A percentile compares a stretch with the other conserved stretches of the same genome.
These are phyloP conservation scores for Leptomonas pyrrhocoris DNA, from an alignment of 208 protist genomes.

Conservation along the genomic window DNA sequence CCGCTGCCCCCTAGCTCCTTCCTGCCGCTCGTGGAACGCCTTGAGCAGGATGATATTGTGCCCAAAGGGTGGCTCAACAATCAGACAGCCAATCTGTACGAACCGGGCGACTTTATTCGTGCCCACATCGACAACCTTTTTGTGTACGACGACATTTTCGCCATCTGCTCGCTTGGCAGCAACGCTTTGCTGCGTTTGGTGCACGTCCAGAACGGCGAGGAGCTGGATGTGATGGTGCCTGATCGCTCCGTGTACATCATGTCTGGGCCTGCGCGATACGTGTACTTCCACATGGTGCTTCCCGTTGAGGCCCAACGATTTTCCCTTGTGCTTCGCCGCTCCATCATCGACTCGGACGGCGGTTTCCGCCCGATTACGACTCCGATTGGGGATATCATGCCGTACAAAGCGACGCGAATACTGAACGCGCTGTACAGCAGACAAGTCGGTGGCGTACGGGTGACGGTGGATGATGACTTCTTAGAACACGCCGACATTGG, in stretches of 20 bases:
- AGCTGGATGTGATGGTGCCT: slow-evolving; percentile 85
- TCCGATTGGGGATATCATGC: slow-evolving; percentile 76
- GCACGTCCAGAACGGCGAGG: slow-evolving; percentile 89
- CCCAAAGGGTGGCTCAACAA: slow-evolving; percentile 87
- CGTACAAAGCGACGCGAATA: slow-evolving; percentile 82
- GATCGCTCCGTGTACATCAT: slow-evolving; percentile 87
- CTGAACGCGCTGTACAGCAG: slow-evolving; percentile 87
- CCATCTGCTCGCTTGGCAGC: slow-evolving; percentile 75
- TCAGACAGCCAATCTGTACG: slow-evolving; percentile 90
- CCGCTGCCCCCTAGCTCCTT: slow-evolving; percentile 75
- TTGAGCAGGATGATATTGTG: slow-evolving; percentile 80
- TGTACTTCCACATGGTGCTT: slow-evolving; percentile 92
- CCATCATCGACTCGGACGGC: slow-evolving; percentile 88
- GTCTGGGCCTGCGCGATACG: slow-evolving; percentile 83
- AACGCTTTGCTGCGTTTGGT: slow-evolving; percentile 86
- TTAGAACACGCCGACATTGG: slow-evolving; percentile 77
- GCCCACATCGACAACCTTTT: slow-evolving; percentile 92
- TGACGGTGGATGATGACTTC: slow-evolving; percentile 82
- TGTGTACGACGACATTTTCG: slow-evolving; percentile 91
- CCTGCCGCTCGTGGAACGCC: slow-evolving; percentile 65
- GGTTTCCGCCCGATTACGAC: slow-evolving; percentile 75
- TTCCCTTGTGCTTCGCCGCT: slow-evolving; percentile 84
- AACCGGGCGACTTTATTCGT: slow-evolving; percentile 87
- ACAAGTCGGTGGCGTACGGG: slow-evolving; percentile 80
- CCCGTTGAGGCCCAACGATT: slow-evolving; percentile 86